Base-by-base conservation (phyloP, 2,329 filamentous ascomycete genomes). In the Fusarium sp. region DNA sequence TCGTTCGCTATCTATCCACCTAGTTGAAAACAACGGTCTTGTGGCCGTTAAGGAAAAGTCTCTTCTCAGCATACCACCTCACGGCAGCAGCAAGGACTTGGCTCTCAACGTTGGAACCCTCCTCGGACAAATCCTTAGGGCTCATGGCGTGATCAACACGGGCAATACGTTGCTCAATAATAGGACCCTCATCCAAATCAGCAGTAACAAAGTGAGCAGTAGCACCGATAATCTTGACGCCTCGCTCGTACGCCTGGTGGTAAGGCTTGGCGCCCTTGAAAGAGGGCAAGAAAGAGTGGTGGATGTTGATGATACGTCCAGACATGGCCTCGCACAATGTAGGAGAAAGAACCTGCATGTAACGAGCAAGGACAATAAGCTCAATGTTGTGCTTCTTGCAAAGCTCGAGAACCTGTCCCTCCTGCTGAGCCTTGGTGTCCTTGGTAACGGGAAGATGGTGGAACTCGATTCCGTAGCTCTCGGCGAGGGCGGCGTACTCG, bases 181-280 rank as follows among this genome's bases (percentile, higher is more conserved):
- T 96, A 13, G 93, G 93, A 3, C 93, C 93, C 83, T 96, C 93
- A 76, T 96, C 93, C 66, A 96, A 81, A 79, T 95, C 92, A 28
- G 91, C 92, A 3, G 93, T 96, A 71, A 95, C 93, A 74, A 95
- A 95, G 81, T 96, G 93, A 7, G 93, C 93, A 4, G 92, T 94
- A 25, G 93, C 93, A 63, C 93, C 93, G 60, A 94, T 94, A 73
- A 96, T 95, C 87, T 96, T 96, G 71, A 96, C 93, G 64, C 93
- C 93, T 28, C 92, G 88, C 69, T 95, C 92, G 77, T 92, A 94
- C 10, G 93, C 93, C 84, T 96, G 93, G 80, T 95, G 93, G 81
- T 96, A 96, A 5, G 93, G 93, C 82, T 93, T 93, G 30, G 93
- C 93, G 66, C 93, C 93, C 86, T 96, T 96, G 88, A 96, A 96